Percentiles rank a stretch among this genome's conserved stretches.
phyloP scores from a whole-genome alignment of 148 eudicot species.

The Chenopodium suecicum region DNA sequence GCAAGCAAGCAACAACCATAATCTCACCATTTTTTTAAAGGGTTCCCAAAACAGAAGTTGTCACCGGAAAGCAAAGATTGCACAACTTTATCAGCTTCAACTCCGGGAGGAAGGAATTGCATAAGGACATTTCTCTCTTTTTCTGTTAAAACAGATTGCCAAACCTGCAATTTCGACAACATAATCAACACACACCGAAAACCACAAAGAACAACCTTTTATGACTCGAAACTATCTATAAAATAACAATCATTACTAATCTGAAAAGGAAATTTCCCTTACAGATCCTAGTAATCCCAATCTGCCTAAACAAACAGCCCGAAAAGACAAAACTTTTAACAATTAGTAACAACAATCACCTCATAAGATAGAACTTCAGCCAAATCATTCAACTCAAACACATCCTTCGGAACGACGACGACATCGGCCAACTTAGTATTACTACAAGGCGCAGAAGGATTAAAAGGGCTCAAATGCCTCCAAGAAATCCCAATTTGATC shows the following conservation, averaged over 20 bases:
- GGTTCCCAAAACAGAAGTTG: conserved; percentile 79
- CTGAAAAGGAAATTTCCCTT: too few relatives aligned
- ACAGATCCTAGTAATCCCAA: too few relatives aligned
- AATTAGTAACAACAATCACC: conserved; percentile 36
- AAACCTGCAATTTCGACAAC: conserved; percentile 46
- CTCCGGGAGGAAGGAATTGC: conserved; percentile 71
- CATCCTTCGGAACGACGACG: conserved; percentile 57
- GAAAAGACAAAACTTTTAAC: not conserved
- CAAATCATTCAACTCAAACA: conserved; percentile 62
- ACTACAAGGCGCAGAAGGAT: conserved; percentile 35
- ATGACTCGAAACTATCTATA: not conserved
- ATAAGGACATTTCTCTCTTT: conserved; percentile 58
- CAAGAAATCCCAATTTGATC: conserved; percentile 70
- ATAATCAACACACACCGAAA: not conserved
- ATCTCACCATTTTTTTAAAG: conserved; percentile 67
- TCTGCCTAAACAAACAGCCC: not conserved
- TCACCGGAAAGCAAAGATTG: conserved; percentile 61
- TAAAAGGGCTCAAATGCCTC: conserved; percentile 56
- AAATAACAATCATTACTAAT: not conserved
- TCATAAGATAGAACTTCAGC: conserved; percentile 62
- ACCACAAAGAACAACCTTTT: not conserved
- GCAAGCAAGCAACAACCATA: not conserved
- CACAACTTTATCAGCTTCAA: conserved; percentile 47
- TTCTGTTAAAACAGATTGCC: conserved; percentile 69
- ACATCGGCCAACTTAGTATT: conserved; percentile 63